These are phyloP conservation scores for Tetrastigma voinierianum DNA, from an alignment of 164 flowering plant species.

Conservation along the genomic window DNA sequence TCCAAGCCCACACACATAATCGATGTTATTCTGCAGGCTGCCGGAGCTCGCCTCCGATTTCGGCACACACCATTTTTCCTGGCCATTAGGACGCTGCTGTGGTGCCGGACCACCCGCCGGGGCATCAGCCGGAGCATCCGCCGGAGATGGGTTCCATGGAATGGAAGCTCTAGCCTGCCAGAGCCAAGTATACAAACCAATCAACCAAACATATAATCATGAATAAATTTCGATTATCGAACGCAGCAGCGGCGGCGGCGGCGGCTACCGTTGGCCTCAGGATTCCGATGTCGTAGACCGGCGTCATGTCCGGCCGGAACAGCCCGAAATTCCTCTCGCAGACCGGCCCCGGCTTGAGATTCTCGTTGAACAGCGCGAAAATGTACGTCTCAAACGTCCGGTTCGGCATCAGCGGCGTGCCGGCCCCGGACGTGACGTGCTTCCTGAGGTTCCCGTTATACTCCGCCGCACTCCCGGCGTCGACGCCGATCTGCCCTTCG, in stretches of 20 bases:
- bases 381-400: slow-evolving; percentile 71
- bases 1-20: slow-evolving; percentile 67
- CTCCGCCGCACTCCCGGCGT: slow-evolving; percentile 45
- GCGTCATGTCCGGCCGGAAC: slow-evolving; percentile 54
- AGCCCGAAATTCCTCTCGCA: slow-evolving; percentile 68
- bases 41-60: slow-evolving; percentile 31
- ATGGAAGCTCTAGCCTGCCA: slow-evolving; percentile 45
- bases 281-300: slow-evolving; percentile 65
- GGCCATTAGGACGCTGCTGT: background rate
- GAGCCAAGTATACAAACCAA: slow-evolving; percentile 10
- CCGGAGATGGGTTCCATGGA: slow-evolving; percentile 34
- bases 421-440: slow-evolving; percentile 57
- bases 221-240: background rate
- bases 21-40: slow-evolving; percentile 55
- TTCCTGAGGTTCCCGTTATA: slow-evolving; percentile 50
- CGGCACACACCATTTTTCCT: slow-evolving; percentile 61
- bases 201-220: slow-evolving; percentile 4
- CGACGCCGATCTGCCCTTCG: slow-evolving; percentile 46
- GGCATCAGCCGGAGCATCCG: slow-evolving; percentile 23
- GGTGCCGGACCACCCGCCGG: slow-evolving; percentile 25
- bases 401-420: slow-evolving; percentile 80
- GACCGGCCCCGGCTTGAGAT: slow-evolving; percentile 70
- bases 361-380: slow-evolving; percentile 73
- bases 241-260: background rate
- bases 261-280: slow-evolving; percentile 42